phyloP scores from a whole-genome alignment of 2,329 filamentous ascomycete species.

The Aspergillus carbonarius region DNA sequence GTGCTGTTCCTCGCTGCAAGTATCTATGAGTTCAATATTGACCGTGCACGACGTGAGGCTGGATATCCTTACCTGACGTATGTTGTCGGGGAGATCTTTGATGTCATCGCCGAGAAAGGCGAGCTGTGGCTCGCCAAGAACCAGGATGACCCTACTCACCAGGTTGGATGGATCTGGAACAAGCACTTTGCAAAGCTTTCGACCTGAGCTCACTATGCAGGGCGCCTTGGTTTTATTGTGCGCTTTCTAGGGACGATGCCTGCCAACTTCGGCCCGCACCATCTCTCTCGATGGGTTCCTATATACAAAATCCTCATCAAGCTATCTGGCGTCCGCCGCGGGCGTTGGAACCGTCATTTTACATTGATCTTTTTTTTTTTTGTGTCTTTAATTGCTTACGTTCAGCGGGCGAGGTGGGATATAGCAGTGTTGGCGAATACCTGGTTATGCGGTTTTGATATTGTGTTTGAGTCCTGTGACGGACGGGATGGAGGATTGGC shows the following conservation, averaged over 20 bases:
- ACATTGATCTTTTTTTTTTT: not conserved
- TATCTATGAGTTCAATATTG: slow-evolving; percentile 96
- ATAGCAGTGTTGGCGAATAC: slow-evolving; percentile 11
- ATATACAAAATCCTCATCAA: not conserved
- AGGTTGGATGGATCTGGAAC: slow-evolving; percentile 98
- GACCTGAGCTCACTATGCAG: slow-evolving; percentile 7
- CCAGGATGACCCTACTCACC: slow-evolving; percentile 78
- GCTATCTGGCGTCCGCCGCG: not conserved
- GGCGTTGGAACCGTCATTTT: not conserved
- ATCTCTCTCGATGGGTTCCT: not conserved
- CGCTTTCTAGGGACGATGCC: too few relatives aligned
- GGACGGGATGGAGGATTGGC: slow-evolving; percentile 9
- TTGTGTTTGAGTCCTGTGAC: slow-evolving; percentile 10
- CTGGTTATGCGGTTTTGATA: slow-evolving; percentile 9
- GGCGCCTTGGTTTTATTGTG: not conserved
- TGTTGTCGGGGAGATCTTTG: slow-evolving; percentile 89
- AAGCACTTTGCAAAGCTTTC: slow-evolving; percentile 79
- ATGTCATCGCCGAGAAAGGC: slow-evolving; percentile 93
- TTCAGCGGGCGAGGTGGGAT: slow-evolving; percentile 1
- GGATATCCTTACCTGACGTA: slow-evolving; percentile 97
- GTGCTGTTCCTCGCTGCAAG: slow-evolving; percentile 90
- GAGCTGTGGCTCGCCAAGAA: slow-evolving; percentile 98
- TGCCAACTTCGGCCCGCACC: not conserved
- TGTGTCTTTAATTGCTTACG: slow-evolving; percentile 1
- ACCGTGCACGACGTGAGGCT: slow-evolving; percentile 84